Evolutionary conservation across 164 flowering plant genomes (phyloP), one percentile per base, ranked within the genome.

Genomic region (Tetrastigma voinierianum): DNA sequence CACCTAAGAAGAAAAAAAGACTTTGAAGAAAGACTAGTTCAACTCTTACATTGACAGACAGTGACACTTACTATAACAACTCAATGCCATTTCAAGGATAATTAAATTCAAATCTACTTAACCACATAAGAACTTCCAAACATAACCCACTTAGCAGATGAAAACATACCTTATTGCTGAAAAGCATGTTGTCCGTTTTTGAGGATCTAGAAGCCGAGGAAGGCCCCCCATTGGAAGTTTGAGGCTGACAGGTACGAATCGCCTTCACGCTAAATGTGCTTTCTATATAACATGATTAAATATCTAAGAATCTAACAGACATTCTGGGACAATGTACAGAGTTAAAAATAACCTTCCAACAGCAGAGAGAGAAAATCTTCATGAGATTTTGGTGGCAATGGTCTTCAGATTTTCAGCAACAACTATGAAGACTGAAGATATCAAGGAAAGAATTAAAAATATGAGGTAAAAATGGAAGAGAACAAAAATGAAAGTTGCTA

Each of bases 331-430:
- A 69, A n/a, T 15, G 21, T 51, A 13, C 20, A 17, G 19, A 3
- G 4, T 7, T 5, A 40, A 57, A 54, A 12, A 20, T 23, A 6
- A 95, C 98, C 96, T 90, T 70, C 99, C 99, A 68, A 87, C 83
- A 66, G 81, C 79, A 54, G 96, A 89, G 75, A 54, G 96, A 89
- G 75, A 95, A 95, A 65, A 95, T 65, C 79, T 79, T 92, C 97
- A 90, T 81, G n/a, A 95, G 97, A 60, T 86, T 92, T 73, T 90
- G 99, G 75, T 89, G 84, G 77, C 91, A 90, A 79, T 90, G 97
- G 73, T 90, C 97, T 59, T 92, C 97, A 95, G 76, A 72, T 95
- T 95, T 74, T 95, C 99, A 71, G 96, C 97, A 75, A 95, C 73
- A 67, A 95, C 75, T 53, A 89, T 86, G 65, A 96, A 57, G 96